Evolutionary conservation across 2,329 filamentous ascomycete species (phyloP).

Genomic region (Albifimbria verrucaria): DNA sequence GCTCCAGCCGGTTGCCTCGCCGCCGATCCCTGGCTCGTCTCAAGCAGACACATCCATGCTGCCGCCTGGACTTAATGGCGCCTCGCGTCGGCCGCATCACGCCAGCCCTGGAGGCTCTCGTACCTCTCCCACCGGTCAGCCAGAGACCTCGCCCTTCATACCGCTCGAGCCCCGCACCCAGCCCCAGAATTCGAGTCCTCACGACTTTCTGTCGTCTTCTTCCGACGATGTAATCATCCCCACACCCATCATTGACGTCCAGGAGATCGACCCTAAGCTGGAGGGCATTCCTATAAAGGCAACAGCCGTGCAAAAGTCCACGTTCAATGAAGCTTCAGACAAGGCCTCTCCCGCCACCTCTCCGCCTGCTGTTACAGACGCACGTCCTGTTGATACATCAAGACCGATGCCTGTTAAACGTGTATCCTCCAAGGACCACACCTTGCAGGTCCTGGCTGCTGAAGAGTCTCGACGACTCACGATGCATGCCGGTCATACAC

Average conservation of each 20-base stretch:
- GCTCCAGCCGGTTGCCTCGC: background rate
- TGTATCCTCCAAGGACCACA: constrained; percentile 35
- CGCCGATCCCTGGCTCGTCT: constrained; percentile 9
- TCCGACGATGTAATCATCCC: constrained; percentile 27
- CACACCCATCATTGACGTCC: constrained; percentile 52
- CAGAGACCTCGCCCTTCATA: constrained; percentile 33
- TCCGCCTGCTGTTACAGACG: constrained; percentile 18
- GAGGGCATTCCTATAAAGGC: constrained; percentile 58
- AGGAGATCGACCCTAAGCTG: constrained; percentile 55
- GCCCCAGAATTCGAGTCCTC: constrained; percentile 28
- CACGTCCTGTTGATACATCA: background rate
- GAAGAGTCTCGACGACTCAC: constrained; percentile 50
- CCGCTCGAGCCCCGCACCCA: constrained; percentile 45
- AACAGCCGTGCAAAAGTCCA: constrained; percentile 48
- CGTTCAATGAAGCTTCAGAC: constrained; percentile 39
- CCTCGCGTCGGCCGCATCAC: constrained; percentile 31
- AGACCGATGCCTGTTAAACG: constrained; percentile 17
- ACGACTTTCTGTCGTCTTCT: constrained; percentile 32
- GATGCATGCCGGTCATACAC: constrained; percentile 62
- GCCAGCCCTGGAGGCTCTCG: constrained; percentile 25
- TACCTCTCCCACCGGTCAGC: constrained; percentile 29
- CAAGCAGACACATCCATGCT: constrained; percentile 20
- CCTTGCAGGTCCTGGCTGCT: constrained; percentile 43
- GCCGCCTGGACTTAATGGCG: constrained; percentile 30
- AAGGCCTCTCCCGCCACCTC: constrained; percentile 25